A percentile compares a stretch with the other conserved stretches of the same genome.
Conservation (phyloP, 108 stramenopile genomes). For the Ochromonas danica region DNA sequence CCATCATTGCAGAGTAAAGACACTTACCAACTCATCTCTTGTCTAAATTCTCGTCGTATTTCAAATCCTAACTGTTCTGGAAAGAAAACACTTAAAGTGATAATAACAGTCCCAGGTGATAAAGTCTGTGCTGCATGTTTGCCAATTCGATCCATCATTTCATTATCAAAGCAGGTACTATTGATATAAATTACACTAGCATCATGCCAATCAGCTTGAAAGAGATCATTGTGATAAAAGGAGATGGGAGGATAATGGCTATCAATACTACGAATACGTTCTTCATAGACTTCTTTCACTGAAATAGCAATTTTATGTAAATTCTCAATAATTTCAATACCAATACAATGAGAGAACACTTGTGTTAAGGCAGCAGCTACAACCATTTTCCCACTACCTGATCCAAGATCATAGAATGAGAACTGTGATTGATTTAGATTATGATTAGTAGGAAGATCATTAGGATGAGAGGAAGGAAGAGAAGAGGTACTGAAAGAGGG, state of each 20-base stretch:
- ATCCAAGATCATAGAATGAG: slow-evolving; percentile 51
- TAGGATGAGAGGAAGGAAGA: too few species aligned
- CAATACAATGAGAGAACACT: background rate
- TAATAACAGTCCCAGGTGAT: too few species aligned
- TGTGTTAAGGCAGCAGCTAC: background rate
- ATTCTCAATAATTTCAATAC: background rate
- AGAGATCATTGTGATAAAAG: slow-evolving; percentile 6
- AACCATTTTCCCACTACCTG: slow-evolving; percentile 49
- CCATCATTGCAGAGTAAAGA: too few species aligned
- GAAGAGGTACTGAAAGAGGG: too few species aligned
- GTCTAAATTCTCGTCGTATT: too few species aligned
- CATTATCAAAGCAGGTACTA: slow-evolving; percentile 50
- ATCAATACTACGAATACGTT: background rate
- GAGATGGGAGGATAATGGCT: background rate
- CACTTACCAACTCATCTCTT: too few species aligned
- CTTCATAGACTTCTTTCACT: background rate
- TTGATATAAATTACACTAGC: slow-evolving; percentile 45
- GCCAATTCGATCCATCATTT: slow-evolving; percentile 40
- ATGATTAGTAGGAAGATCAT: too few species aligned
- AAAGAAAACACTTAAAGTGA: too few species aligned
- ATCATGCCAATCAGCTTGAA: slow-evolving; percentile 41
- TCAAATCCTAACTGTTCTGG: too few species aligned
- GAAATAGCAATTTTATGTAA: background rate
- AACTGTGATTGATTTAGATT: too few species aligned
- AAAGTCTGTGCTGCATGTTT: too few species aligned